Evolutionary conservation across 257 asterid genomes (phyloP).

Genomic region (Nicotiana sylvestris): DNA sequence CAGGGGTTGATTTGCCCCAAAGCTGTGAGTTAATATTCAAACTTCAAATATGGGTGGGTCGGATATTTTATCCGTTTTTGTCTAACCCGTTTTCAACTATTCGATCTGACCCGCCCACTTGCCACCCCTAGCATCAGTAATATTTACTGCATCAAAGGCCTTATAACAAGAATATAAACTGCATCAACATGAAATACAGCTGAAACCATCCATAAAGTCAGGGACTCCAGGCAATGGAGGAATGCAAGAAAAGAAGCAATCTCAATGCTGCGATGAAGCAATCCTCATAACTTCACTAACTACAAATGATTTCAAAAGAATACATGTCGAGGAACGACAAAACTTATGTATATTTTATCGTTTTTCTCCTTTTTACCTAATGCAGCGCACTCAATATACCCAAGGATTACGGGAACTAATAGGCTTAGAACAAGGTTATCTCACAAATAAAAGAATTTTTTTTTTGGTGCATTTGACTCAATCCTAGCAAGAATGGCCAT

Average conservation of each 20-base stretch:
- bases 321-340: not conserved
- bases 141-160: not conserved
- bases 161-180: not conserved
- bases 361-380: not conserved
- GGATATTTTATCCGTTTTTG: too few species aligned
- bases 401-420: not conserved
- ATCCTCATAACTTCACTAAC: not conserved
- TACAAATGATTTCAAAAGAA: not conserved
- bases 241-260: not conserved
- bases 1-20: too few species aligned
- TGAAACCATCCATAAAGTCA: not conserved
- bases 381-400: not conserved
- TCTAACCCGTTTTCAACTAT: too few species aligned
- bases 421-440: not conserved
- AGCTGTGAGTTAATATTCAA: too few species aligned
- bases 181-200: not conserved
- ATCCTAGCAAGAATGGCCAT: not conserved
- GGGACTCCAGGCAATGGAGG: not conserved
- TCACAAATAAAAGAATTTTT: not conserved
- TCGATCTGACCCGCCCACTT: too few species aligned
- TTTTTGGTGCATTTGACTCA: not conserved
- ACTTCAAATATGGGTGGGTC: too few species aligned
- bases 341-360: not conserved
- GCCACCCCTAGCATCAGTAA: not conserved
- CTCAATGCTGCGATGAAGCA: too few species aligned